Base-by-base conservation (phyloP, 257 asterid species). In the Coffea canephora region DNA sequence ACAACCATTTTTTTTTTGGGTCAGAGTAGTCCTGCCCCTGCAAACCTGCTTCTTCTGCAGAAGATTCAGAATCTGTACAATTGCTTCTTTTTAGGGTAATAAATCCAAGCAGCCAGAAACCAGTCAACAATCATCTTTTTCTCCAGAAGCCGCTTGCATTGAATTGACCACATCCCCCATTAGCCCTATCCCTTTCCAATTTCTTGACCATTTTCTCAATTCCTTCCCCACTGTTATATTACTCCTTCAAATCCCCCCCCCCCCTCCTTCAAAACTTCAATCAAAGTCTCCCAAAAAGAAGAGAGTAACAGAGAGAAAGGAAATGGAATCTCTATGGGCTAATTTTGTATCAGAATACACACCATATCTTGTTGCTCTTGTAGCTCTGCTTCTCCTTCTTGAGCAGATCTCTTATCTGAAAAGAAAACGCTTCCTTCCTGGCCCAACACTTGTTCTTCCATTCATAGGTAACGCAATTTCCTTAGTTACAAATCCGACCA, bases 351-450 rank as follows among this genome's bases (percentile, higher is more conserved):
- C 89, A 3, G 80, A 86, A 19, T 90, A 41, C 82, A 76, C 83
- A 67, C 92, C 97, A 5, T 88, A 86, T 76, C 25, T 89, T 9
- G 43, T 89, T 31, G 79, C 95, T 67, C 36, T 85, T 45, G 1
- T 90, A 31, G 86, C 84, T 46, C 81, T 93, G 8, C 39, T 89
- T 8, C 85, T 93, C 59, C 84, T 93, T 57, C 74, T 86, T 8
- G 97, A 93, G 75, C 97, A 93, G 48, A 83, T 93, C 67, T 80
- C 87, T 19, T 91, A 90, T 86, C 86, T 91, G 48, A 90, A 83
- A 69, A 93, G 87, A 80, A 93, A 93, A 66, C 82, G 90, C 1
- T 90, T 86, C 87, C 74, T 93, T 16, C 97, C 97, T 1, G 97
- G 97, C 52, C 97, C 97, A 1, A 39, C 88, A 2, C 71, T 91